Base-by-base conservation (phyloP, 2,329 filamentous ascomycete species). In the Ophiostoma ulmi region DNA sequence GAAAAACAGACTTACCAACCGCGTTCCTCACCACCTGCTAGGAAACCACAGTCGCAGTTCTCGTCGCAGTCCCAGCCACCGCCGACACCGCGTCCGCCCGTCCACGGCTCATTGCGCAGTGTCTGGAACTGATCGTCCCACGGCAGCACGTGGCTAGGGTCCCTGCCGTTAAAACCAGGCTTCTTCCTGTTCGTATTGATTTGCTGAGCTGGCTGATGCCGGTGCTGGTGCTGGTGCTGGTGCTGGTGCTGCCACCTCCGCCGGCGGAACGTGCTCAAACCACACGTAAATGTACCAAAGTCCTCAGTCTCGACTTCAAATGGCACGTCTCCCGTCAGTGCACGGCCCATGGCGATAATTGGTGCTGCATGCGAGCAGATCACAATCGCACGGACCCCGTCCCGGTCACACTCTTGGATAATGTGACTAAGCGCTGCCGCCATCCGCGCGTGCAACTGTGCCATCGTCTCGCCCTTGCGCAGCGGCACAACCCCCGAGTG, bases 341-440 rank as follows among this genome's bases (percentile, higher is more conserved):
- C 89, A 58, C 95, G 86, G 0, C 94, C 94, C 74, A 95, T 86
- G 10, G 91, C 90, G 77, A 99, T 97, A 76, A 98, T 86, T 13
- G 90, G 88, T 4, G 95, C 95, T 1, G 95, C 95, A 81, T 99
- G 95, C 1, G 92, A 91, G 80, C 92, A 97, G 55, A 99, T 84
- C 58, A 97, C 80, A 35, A 97, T 84, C 0, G 91, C 86, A 75
- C 86, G 88, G 55, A 86, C 83, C n/a, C 88, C 87, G 67, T 91
- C 84, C n/a, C 80, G 79, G 77, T 97, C 93, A 72, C 92, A 88
- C 69, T 88, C 85, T 38, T 85, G 83, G 74, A 97, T 90, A 74
- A 97, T 88, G 66, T 85, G 85, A 63, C 86, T 82, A 61, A 97
- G 80, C 1, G 90, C 87, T 65, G 87, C 87, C 4, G 91, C 90